phyloP scores from a whole-genome alignment of 257 asterid genomes.

The Thymus quinquecostatus region DNA sequence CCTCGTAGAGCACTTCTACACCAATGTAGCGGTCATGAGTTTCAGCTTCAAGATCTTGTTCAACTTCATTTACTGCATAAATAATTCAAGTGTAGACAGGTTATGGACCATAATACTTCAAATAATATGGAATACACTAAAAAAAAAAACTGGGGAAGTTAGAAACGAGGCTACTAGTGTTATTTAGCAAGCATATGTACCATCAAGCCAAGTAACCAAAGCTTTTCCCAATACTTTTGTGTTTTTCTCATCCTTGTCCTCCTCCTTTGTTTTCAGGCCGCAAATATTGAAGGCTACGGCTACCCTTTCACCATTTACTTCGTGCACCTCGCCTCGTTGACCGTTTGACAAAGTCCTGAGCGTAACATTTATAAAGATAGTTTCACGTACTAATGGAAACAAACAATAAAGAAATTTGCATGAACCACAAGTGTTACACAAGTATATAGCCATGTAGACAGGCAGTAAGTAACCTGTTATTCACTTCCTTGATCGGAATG shows the following conservation, averaged over 20 bases:
- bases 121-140: not conserved
- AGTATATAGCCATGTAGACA: not conserved
- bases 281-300: conserved; percentile 53
- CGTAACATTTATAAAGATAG: too few relatives aligned
- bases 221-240: conserved; percentile 41
- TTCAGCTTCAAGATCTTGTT: conserved; percentile 57
- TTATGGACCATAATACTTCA: not conserved
- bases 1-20: conserved; percentile 70
- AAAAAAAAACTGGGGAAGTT: not conserved
- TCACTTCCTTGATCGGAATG: not conserved
- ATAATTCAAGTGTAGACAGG: not conserved
- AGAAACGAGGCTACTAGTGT: not conserved
- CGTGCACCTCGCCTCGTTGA: conserved; percentile 71
- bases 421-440: not conserved
- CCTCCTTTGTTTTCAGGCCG: conserved; percentile 36
- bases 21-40: conserved; percentile 62
- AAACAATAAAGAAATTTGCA: not conserved
- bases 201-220: conserved; percentile 53
- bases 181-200: conserved; percentile 34
- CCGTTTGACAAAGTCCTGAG: conserved; percentile 59
- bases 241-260: conserved; percentile 36
- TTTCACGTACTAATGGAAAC: too few relatives aligned
- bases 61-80: conserved; percentile 52
- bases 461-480: conserved; percentile 45
- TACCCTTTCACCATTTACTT: conserved; percentile 60